phyloP scores from a whole-genome alignment of 768 basidiomycete genomes.

The Xanthoconium stramineum region DNA sequence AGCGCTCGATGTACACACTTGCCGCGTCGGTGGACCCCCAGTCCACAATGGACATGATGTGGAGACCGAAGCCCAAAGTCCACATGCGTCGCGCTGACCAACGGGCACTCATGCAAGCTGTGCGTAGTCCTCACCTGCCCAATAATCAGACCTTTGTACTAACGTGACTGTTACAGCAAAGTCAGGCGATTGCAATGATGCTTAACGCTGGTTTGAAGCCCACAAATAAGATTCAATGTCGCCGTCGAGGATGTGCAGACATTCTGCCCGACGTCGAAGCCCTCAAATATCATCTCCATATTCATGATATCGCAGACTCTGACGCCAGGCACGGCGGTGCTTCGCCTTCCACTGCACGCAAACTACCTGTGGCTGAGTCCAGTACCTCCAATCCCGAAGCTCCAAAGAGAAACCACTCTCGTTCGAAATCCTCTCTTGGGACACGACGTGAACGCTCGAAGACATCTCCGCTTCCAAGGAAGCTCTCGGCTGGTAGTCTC shows the following conservation, averaged over 20 bases:
- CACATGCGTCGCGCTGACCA: slow-evolving; percentile 35
- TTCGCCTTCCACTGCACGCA: background rate
- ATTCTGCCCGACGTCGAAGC: slow-evolving; percentile 40
- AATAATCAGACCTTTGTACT: too few relatives aligned
- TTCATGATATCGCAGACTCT: slow-evolving; percentile 49
- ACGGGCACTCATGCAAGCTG: slow-evolving; percentile 37
- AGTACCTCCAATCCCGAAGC: background rate
- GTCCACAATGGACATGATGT: slow-evolving; percentile 29
- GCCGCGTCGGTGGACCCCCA: slow-evolving; percentile 6
- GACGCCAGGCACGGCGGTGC: background rate
- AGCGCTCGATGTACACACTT: slow-evolving; percentile 27
- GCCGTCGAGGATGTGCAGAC: slow-evolving; percentile 44
- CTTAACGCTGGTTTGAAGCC: slow-evolving; percentile 25
- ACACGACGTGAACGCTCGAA: background rate
- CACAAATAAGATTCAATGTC: slow-evolving; percentile 38
- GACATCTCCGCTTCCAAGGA: slow-evolving; percentile 8
- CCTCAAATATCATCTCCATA: slow-evolving; percentile 52
- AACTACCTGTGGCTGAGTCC: background rate
- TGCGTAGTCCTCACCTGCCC: slow-evolving; percentile 26
- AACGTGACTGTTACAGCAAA: slow-evolving; percentile 17
- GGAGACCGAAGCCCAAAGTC: slow-evolving; percentile 32
- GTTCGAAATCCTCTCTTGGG: slow-evolving; percentile 18
- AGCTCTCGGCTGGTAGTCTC: slow-evolving; percentile 14
- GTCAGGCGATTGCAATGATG: slow-evolving; percentile 27
- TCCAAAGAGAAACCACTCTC: slow-evolving; percentile 10